These are phyloP conservation scores for Obba rivulosa DNA, from an alignment of 768 basidiomycete species.

Conservation along the genomic window DNA sequence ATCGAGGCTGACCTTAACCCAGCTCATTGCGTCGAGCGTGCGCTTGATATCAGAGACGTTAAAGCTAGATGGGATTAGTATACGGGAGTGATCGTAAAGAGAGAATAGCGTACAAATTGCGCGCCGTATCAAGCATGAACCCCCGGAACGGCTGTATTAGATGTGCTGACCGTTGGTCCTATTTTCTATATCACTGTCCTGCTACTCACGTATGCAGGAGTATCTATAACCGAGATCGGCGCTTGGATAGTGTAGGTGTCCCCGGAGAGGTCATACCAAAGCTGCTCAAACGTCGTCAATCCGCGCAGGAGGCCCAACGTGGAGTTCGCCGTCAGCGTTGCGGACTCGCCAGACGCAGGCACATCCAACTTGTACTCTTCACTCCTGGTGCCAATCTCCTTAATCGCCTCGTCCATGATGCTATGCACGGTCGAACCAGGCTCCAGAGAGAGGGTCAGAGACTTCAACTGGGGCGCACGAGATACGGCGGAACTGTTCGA, in stretches of 20 bases:
- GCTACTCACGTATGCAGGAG: constrained; percentile 54
- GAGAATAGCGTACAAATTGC: constrained; percentile 41
- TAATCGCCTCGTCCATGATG: constrained; percentile 48
- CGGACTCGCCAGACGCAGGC: constrained; percentile 45
- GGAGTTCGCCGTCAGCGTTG: constrained; percentile 50
- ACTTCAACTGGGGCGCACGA: constrained; percentile 34
- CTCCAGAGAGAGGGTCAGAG: constrained; percentile 37
- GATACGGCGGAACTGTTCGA: constrained; percentile 34
- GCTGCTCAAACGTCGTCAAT: constrained; percentile 60
- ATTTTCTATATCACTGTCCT: background rate
- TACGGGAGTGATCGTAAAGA: background rate
- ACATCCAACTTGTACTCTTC: constrained; percentile 57
- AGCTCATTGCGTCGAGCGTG: constrained; percentile 72
- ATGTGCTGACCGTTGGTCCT: background rate
- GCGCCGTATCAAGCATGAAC: constrained; percentile 73
- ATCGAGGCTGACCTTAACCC: constrained; percentile 37
- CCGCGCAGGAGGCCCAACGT: constrained; percentile 66
- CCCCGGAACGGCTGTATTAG: constrained; percentile 57
- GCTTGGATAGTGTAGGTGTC: constrained; percentile 47
- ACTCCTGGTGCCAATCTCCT: constrained; percentile 40
- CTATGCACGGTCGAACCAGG: constrained; percentile 23
- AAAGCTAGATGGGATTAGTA: constrained; percentile 29
- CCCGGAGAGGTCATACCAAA: constrained; percentile 49
- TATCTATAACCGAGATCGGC: constrained; percentile 54
- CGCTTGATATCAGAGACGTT: constrained; percentile 58